These are phyloP conservation scores for Citrullus amarus DNA, from an alignment of 306 rosid species.

Conservation along the genomic window DNA sequence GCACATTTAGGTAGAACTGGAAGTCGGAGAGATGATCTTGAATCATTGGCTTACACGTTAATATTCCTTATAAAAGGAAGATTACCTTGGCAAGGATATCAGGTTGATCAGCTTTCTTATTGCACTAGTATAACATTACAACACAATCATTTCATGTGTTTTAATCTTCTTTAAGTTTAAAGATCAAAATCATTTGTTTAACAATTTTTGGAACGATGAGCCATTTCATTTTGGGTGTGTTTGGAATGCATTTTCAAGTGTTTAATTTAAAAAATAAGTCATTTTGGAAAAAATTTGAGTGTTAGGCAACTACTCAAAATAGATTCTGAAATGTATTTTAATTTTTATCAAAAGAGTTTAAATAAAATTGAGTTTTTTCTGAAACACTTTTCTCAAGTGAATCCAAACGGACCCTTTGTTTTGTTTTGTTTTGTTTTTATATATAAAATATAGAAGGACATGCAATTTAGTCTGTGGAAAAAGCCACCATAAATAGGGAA, in stretches of 20 bases:
- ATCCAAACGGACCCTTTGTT: too few relatives aligned
- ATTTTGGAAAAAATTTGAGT: too few relatives aligned
- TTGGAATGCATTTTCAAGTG: too few relatives aligned
- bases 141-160: background rate
- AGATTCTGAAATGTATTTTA: too few relatives aligned
- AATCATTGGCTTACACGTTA: conserved; percentile 81
- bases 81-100: conserved; percentile 98
- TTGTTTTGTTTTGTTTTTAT: too few relatives aligned
- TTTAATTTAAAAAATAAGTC: too few relatives aligned
- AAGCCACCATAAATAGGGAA: background rate
- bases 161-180: background rate
- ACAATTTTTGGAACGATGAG: background rate
- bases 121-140: background rate
- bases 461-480: background rate
- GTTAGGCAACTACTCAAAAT: too few relatives aligned
- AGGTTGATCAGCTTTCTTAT: conserved; percentile 30
- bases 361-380: too few relatives aligned
- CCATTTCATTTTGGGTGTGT: too few relatives aligned
- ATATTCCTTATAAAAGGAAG: conserved; percentile 87
- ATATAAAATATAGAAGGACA: background rate
- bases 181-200: background rate
- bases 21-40: conserved; percentile 89
- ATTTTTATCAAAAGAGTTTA: too few relatives aligned
- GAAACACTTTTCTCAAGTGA: too few relatives aligned
- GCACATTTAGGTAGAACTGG: conserved; percentile 96